Conservation (phyloP, 2,329 filamentous ascomycete species). For the Emericellopsis cladophorae region DNA sequence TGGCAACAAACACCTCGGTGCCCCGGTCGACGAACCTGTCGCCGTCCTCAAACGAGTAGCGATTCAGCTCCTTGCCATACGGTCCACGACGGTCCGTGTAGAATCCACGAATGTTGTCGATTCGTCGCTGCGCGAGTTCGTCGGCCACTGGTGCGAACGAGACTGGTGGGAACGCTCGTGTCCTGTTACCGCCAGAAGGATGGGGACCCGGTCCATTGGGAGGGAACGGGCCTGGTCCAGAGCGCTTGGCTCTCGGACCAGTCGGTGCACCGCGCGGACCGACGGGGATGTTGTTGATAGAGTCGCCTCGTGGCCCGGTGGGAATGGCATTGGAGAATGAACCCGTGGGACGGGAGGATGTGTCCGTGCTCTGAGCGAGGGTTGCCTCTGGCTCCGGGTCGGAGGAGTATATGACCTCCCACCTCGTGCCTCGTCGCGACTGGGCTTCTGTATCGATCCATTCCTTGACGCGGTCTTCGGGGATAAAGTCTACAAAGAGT, state of each 20-base stretch:
- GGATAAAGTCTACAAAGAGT: slow-evolving; percentile 83
- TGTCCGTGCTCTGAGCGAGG: slow-evolving; percentile 22
- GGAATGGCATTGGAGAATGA: slow-evolving; percentile 2
- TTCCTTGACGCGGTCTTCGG: slow-evolving; percentile 53
- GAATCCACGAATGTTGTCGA: slow-evolving; percentile 40
- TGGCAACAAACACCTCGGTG: slow-evolving; percentile 54
- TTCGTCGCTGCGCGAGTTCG: slow-evolving; percentile 49
- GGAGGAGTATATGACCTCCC: slow-evolving; percentile 61
- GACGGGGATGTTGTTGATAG: slow-evolving; percentile 21
- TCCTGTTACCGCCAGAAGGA: slow-evolving; percentile 12
- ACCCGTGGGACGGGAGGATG: neutral
- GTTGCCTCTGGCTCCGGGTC: slow-evolving; percentile 41
- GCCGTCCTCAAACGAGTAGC: slow-evolving; percentile 61
- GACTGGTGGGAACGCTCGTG: slow-evolving; percentile 27
- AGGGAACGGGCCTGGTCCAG: slow-evolving; percentile 14
- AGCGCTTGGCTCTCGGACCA: slow-evolving; percentile 25
- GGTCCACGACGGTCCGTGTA: slow-evolving; percentile 23
- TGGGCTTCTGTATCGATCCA: slow-evolving; percentile 62
- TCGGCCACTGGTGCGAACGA: slow-evolving; percentile 46
- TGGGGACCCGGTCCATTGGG: slow-evolving; percentile 1
- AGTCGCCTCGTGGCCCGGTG: slow-evolving; percentile 7
- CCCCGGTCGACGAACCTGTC: slow-evolving; percentile 59
- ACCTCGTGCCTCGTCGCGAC: slow-evolving; percentile 34
- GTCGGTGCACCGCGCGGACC: slow-evolving; percentile 20
- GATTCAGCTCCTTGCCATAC: slow-evolving; percentile 41